Evolutionary conservation across 2,329 filamentous ascomycete species (phyloP), one percentile per base, ranked within the genome.

Genomic region (Emmonsiellopsis sp.): DNA sequence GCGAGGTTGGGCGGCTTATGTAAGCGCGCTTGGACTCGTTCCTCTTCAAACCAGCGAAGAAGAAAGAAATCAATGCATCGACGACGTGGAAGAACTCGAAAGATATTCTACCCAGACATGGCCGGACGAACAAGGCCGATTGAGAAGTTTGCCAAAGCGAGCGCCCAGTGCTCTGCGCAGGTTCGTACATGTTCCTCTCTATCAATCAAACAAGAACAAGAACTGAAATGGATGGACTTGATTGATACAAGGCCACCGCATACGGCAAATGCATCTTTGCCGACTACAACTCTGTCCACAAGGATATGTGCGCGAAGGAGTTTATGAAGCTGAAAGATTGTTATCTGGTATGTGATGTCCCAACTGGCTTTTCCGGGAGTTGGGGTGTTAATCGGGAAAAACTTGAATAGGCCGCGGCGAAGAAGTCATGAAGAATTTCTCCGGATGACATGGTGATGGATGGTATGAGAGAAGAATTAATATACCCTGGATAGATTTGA

Each of bases 251-350:
- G 92, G 86, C 88, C 51, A 78, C 88, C 2, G 76, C 81, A 10
- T 98, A 97, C 65, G 93, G 92, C 60, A 91, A 90, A 76, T 98
- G 93, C 68, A 84, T 98, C 58, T 80, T 92, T 49, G 82, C 83
- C 40, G 92, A 97, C 66, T 97, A 95, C 72, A 92, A 92, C 65
- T 82, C 89, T 3, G 82, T 95, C 2, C 81, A 90, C 62, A 95
- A 95, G 66, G 88, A 96, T 66, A 93, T 93, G 76, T 98, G 93
- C 65, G 77, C 79, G 4, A 83, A 82, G 54, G 90, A 96, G 65
- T 97, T 98, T 61, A 75, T 93, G 70, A 83, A 75, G 59, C 69
- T 97, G 48, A 95, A 95, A 68, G 78, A 95, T 60, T 97, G 92
- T 66, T 95, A 89, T 65, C 64, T 94, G 64, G 91, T 95, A 76